Percentiles rank a stretch among this genome's conserved stretches.
Evolutionary conservation across 495 filamentous ascomycete genomes (phyloP).

Genomic region (Rostrohypoxylon terebratum): DNA sequence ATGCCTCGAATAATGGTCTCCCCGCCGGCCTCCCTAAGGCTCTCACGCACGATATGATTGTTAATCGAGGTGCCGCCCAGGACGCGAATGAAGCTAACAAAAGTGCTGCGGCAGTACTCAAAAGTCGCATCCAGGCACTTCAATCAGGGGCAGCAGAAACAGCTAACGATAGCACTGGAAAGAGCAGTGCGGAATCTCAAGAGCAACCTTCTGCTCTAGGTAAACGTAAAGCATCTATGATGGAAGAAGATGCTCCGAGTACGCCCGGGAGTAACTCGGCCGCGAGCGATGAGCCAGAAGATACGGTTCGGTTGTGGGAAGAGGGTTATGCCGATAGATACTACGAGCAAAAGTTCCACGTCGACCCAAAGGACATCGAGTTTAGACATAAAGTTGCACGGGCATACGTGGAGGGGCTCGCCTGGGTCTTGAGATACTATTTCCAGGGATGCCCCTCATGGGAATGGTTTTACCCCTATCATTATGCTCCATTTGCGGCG

Average conservation of each 20-base stretch:
- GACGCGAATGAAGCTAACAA: slow-evolving; percentile 90
- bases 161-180: slow-evolving; percentile 32
- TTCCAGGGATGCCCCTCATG: slow-evolving; percentile 98
- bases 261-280: slow-evolving; percentile 60
- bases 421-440: slow-evolving; percentile 98
- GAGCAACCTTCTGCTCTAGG: slow-evolving; percentile 59
- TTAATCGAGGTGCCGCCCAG: slow-evolving; percentile 79
- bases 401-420: slow-evolving; percentile 94
- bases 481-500: slow-evolving; percentile 96
- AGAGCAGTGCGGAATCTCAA: slow-evolving; percentile 36
- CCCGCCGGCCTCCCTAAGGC: slow-evolving; percentile 61
- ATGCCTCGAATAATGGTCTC: slow-evolving; percentile 23
- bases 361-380: slow-evolving; percentile 79
- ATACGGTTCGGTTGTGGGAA: slow-evolving; percentile 94
- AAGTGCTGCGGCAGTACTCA: slow-evolving; percentile 90
- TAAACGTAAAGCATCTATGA: slow-evolving; percentile 68
- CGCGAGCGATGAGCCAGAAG: slow-evolving; percentile 63
- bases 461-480: slow-evolving; percentile 99
- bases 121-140: slow-evolving; percentile 76
- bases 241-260: slow-evolving; percentile 70
- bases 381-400: slow-evolving; percentile 94
- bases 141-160: slow-evolving; percentile 51
- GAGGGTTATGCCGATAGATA: slow-evolving; percentile 94
- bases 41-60: slow-evolving; percentile 88
- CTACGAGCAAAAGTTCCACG: slow-evolving; percentile 97